Evolutionary conservation across 78 protist species (phyloP).

Genomic region (slime mould (Dictyostelium discoideum)): DNA sequence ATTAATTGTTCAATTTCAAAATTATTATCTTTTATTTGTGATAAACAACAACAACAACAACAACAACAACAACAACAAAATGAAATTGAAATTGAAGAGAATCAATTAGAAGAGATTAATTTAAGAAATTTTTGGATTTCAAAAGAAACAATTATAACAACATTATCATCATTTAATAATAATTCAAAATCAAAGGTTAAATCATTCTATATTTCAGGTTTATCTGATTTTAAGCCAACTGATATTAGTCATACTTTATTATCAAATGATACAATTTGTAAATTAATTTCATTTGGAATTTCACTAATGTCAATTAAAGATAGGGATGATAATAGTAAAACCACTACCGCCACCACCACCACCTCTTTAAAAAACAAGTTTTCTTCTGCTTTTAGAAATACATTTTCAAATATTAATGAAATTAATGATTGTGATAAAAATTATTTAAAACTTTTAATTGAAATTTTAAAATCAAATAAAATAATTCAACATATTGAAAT

Average conservation of each 20-base stretch:
- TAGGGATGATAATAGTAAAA: background rate
- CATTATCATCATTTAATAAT: background rate
- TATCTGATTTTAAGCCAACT: background rate
- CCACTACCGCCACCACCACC: background rate
- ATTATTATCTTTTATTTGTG: background rate
- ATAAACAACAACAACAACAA: background rate
- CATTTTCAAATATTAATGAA: background rate
- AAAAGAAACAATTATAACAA: background rate
- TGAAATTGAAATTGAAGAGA: background rate
- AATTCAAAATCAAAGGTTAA: background rate
- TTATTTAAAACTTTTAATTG: background rate
- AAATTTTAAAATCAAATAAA: background rate
- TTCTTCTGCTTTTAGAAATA: background rate
- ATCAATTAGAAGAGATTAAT: background rate
- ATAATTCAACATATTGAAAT: constrained; percentile 10
- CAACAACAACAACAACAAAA: background rate
- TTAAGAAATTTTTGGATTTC: constrained; percentile 10
- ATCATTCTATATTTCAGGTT: background rate
- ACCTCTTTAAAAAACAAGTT: background rate
- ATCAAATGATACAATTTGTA: background rate
- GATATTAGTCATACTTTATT: background rate
- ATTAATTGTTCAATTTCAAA: background rate
- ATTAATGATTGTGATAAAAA: background rate
- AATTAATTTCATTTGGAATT: background rate
- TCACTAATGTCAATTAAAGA: background rate